Conservation (phyloP, 2,329 filamentous ascomycete genomes). For the Pestalotiopsis fici region DNA sequence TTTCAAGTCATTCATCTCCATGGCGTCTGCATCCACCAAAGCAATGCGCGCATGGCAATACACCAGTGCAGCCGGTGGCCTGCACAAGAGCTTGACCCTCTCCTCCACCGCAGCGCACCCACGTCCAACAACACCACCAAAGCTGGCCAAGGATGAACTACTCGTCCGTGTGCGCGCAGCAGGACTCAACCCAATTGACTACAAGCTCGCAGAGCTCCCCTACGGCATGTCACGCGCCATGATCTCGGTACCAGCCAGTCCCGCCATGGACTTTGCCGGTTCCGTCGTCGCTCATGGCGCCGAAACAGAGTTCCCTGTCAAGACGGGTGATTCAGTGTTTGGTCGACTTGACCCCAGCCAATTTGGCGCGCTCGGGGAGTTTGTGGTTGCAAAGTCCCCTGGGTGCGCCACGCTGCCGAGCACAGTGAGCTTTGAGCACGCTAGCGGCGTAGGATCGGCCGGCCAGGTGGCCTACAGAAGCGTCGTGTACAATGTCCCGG, state of each 20-base stretch:
- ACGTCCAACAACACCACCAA: conserved; percentile 26
- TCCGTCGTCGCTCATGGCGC: conserved; percentile 35
- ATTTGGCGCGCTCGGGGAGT: conserved; percentile 42
- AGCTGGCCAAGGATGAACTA: background rate
- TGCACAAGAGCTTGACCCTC: background rate
- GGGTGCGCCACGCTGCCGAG: conserved; percentile 40
- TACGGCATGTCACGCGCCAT: conserved; percentile 36
- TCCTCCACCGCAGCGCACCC: background rate
- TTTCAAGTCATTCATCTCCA: background rate
- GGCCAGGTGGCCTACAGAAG: conserved; percentile 48
- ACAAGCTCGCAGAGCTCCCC: conserved; percentile 42
- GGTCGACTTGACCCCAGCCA: background rate
- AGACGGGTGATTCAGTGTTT: background rate
- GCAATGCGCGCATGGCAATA: background rate
- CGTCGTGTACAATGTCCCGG: conserved; percentile 41
- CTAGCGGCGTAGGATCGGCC: conserved; percentile 42
- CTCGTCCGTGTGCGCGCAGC: conserved; percentile 44
- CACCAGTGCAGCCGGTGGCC: background rate
- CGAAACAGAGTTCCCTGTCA: background rate
- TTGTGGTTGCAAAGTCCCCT: conserved; percentile 30
- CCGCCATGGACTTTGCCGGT: conserved; percentile 54
- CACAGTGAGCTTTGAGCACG: conserved; percentile 39
- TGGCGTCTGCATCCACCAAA: background rate
- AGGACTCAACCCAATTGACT: conserved; percentile 50
- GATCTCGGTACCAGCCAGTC: conserved; percentile 40